Evolutionary conservation across 2,329 filamentous ascomycete species (phyloP).

Genomic region (Xylaria sp.): DNA sequence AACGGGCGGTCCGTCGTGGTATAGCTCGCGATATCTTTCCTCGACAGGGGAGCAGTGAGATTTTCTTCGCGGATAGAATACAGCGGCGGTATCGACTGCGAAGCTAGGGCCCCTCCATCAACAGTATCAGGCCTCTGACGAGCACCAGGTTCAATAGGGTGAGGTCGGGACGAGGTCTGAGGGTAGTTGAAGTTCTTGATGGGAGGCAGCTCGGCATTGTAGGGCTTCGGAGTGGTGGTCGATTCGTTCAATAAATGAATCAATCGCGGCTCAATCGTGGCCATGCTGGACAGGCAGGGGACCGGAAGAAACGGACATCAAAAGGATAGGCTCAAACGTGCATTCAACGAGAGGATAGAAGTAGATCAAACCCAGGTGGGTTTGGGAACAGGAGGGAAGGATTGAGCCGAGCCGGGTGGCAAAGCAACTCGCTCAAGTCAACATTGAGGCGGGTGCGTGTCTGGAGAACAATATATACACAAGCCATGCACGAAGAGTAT

Average conservation of each 20-base stretch:
- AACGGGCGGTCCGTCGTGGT: constrained; percentile 34
- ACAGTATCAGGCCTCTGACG: constrained; percentile 48
- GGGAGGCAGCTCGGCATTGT: constrained; percentile 59
- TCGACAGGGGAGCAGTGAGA: constrained; percentile 24
- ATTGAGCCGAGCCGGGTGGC: constrained; percentile 17
- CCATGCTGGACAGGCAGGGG: constrained; percentile 55
- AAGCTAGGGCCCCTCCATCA: constrained; percentile 35
- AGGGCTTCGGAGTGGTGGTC: constrained; percentile 53
- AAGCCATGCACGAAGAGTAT: neutral
- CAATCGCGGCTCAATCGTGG: constrained; percentile 70
- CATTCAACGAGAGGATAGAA: constrained; percentile 30
- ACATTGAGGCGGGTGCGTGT: constrained; percentile 18
- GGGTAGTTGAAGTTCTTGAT: constrained; percentile 55
- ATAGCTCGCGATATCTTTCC: constrained; percentile 35
- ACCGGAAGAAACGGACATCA: constrained; percentile 46
- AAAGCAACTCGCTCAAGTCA: constrained; percentile 14
- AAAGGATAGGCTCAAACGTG: constrained; percentile 34
- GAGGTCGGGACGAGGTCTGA: constrained; percentile 48
- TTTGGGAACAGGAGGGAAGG: neutral
- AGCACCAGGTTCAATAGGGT: constrained; percentile 58
- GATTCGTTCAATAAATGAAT: constrained; percentile 69
- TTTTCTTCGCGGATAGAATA: constrained; percentile 39
- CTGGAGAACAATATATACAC: neutral
- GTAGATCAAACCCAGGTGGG: constrained; percentile 1
- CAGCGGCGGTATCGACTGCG: constrained; percentile 39